A percentile compares a stretch with the other conserved stretches of the same genome.
Conservation (phyloP, 108 stramenopile genomes). For the Pseudonitzschia multistriata region DNA sequence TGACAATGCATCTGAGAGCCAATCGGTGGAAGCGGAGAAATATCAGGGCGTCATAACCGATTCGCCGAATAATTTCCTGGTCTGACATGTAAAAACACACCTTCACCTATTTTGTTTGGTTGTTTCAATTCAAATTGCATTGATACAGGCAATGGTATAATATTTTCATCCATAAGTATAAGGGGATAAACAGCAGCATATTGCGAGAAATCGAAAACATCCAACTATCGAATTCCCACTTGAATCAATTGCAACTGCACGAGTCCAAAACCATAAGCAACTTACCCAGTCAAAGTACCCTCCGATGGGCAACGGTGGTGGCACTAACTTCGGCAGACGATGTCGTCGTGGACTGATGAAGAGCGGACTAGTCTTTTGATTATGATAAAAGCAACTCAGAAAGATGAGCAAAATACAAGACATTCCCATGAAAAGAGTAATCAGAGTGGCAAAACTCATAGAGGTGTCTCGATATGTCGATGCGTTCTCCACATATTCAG, state of each 20-base stretch:
- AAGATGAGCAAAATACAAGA: conserved; percentile 64
- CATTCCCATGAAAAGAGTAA: conserved; percentile 67
- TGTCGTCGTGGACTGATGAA: conserved; percentile 84
- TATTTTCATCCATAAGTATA: too few species aligned
- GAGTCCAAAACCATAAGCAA: neutral
- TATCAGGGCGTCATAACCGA: conserved; percentile 86
- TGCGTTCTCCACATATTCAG: conserved; percentile 69
- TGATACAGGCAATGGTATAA: too few species aligned
- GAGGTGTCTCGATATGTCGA: conserved; percentile 53
- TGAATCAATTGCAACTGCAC: too few species aligned
- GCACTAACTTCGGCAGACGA: conserved; percentile 80
- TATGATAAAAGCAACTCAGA: conserved; percentile 84
- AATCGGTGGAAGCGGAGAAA: conserved; percentile 87
- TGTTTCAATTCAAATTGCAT: neutral
- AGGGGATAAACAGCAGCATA: neutral
- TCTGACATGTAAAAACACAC: conserved; percentile 78
- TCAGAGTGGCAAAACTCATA: conserved; percentile 79
- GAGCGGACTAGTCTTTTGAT: conserved; percentile 81
- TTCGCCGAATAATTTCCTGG: conserved; percentile 88
- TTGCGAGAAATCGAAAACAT: neutral
- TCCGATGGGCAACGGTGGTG: conserved; percentile 80
- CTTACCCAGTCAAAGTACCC: conserved; percentile 70
- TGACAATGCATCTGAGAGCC: conserved; percentile 83
- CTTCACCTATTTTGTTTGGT: conserved; percentile 38
- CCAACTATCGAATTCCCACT: neutral